Base-by-base conservation (phyloP, 805 yeast genomes). In the Myxozyma sirexii region DNA sequence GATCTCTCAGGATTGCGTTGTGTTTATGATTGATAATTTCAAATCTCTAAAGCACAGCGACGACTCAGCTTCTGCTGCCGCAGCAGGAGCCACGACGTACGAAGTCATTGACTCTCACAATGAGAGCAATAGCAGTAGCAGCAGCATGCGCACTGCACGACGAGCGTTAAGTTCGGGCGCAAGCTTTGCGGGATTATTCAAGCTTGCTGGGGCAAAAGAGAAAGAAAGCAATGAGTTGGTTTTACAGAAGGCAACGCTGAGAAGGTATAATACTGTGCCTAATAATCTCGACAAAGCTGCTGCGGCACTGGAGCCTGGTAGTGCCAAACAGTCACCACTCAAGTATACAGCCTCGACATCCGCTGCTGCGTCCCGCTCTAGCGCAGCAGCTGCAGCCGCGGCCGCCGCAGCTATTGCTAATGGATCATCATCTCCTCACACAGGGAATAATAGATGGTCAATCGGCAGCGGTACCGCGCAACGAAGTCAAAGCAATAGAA, bases 21-120 rank as follows among this genome's bases (percentile, higher is more conserved):
- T 92, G 70, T 91, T 93, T 66, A 80, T 94, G 76, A 88, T 93
- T 58, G 92, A 87, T 66, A 90, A 93, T 71, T 86, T 93, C 21
- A 86, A 87, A 71, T 84, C 85, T 71, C 79, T 93, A 27, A 48
- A 38, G n/a, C 47, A 27, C n/a, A 37, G 27, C 31, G 59, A 48
- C 17, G 62, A 54, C 33, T 44, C 45, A 26, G 37, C 55, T 26
- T 23, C 29, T 4, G 27, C 13, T 5, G 31, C 51, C 6, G 12
- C 52, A 3, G 55, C 15, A 7, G 56, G 38, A 3, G 31, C 54
- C 10, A 39, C 46, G 10, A 39, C 39, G 12, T 50, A 50, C 44
- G 54, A 50, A 27, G 37, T 31, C 27, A 12, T 39, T 13, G 54
- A 50, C 15, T 31, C 51, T 8, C 24, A 37, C n/a, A 29, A 42